Conservation (phyloP, 768 basidiomycete species). For the Kwoniella sp. region DNA sequence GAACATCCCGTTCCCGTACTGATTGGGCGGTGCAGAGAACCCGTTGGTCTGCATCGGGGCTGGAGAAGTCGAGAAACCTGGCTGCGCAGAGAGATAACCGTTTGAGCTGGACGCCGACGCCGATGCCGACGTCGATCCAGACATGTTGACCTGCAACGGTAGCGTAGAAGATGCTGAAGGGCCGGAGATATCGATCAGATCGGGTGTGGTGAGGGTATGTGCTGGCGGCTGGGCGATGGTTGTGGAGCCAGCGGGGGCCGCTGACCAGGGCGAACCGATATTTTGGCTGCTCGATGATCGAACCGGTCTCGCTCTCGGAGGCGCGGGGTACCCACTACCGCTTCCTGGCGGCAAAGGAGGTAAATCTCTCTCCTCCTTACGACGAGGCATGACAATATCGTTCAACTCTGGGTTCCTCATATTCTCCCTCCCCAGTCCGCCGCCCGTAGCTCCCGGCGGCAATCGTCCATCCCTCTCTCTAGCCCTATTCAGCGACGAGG, state of each 20-base stretch:
- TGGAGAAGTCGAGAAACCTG: background rate
- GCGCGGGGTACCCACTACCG: background rate
- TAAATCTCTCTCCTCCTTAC: slow-evolving; percentile 35
- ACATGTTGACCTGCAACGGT: slow-evolving; percentile 21
- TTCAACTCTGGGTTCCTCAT: slow-evolving; percentile 45
- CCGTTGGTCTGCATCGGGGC: background rate
- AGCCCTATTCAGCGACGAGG: slow-evolving; percentile 40
- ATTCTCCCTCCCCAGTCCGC: slow-evolving; percentile 18
- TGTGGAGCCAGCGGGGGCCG: background rate
- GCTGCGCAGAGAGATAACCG: slow-evolving; percentile 6
- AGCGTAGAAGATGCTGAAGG: slow-evolving; percentile 9
- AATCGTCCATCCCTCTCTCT: slow-evolving; percentile 31
- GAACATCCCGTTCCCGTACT: background rate
- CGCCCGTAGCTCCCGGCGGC: slow-evolving; percentile 7
- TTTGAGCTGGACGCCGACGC: background rate
- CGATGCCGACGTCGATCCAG: background rate
- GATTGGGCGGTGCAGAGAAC: background rate
- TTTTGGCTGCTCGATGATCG: slow-evolving; percentile 3
- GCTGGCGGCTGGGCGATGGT: background rate
- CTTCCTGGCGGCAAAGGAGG: slow-evolving; percentile 35
- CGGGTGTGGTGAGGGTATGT: background rate
- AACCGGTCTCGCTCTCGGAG: slow-evolving; percentile 20
- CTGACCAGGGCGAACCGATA: slow-evolving; percentile 14
- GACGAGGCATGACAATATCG: slow-evolving; percentile 34
- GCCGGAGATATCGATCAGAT: slow-evolving; percentile 19